phyloP scores from a whole-genome alignment of 805 yeast genomes.

The Lipomyces starkeyi region DNA sequence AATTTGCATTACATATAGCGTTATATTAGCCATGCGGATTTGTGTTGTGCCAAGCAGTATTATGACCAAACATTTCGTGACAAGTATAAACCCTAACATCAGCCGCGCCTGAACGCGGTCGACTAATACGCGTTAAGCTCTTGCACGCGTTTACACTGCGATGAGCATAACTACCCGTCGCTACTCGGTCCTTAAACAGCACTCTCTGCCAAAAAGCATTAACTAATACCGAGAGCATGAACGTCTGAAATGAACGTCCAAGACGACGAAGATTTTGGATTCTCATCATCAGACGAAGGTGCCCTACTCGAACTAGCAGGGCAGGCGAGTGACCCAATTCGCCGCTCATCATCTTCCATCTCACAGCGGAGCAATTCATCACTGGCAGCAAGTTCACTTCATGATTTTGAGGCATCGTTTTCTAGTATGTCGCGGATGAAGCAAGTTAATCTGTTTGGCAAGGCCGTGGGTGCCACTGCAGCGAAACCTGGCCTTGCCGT shows the following conservation, averaged over 20 bases:
- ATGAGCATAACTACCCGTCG: background rate
- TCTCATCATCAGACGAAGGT: conserved; percentile 5
- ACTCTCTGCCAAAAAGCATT: background rate
- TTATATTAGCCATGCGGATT: no score
- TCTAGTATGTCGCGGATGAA: background rate
- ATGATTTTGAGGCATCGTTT: background rate
- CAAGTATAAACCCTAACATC: background rate
- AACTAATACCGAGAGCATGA: background rate
- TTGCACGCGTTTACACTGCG: conserved; percentile 2
- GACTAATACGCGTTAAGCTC: no score
- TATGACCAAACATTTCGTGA: no score
- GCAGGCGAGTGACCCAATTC: background rate
- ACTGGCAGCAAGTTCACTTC: background rate
- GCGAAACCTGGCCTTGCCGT: background rate
- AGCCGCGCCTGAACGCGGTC: conserved; percentile 11
- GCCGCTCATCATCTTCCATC: background rate
- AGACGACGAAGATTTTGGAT: conserved; percentile 12
- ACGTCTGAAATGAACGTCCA: conserved; percentile 1
- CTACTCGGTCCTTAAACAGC: no score
- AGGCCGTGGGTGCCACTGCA: background rate
- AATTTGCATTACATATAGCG: no score
- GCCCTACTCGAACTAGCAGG: background rate
- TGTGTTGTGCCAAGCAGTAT: no score
- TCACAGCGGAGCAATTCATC: background rate
- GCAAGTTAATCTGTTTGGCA: conserved; percentile 14